Percentiles rank a stretch among this genome's conserved stretches.
Conservation (phyloP, 768 basidiomycete species). For the Trametes punicea region DNA sequence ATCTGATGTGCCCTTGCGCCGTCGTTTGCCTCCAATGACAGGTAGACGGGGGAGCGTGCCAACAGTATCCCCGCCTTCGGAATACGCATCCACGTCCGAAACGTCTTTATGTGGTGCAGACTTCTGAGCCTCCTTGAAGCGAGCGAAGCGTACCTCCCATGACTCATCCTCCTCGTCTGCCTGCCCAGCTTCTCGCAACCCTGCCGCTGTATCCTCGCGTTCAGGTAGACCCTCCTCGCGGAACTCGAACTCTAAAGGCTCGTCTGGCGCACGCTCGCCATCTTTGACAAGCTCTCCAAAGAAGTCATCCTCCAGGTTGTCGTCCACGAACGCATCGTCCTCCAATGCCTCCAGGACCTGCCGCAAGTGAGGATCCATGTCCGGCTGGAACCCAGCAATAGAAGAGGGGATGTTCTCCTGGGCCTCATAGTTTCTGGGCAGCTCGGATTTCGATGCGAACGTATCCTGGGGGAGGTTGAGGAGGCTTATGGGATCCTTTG, state of each 20-base stretch:
- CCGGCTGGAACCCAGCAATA: slow-evolving; percentile 86
- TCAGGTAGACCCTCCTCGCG: slow-evolving; percentile 45
- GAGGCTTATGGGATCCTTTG: slow-evolving; percentile 38
- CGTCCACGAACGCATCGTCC: slow-evolving; percentile 92
- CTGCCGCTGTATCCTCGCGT: slow-evolving; percentile 28
- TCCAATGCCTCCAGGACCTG: slow-evolving; percentile 93
- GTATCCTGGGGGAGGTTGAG: slow-evolving; percentile 65
- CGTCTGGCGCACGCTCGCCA: slow-evolving; percentile 63
- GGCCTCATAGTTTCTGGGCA: slow-evolving; percentile 71
- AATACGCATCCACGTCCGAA: slow-evolving; percentile 47
- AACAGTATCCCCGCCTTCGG: slow-evolving; percentile 81
- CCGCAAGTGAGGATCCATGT: slow-evolving; percentile 93
- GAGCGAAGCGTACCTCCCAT: slow-evolving; percentile 81
- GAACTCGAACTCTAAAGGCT: slow-evolving; percentile 67
- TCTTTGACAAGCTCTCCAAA: slow-evolving; percentile 68
- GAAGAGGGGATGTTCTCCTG: slow-evolving; percentile 79
- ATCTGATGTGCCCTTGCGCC: slow-evolving; percentile 71
- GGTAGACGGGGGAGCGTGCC: slow-evolving; percentile 69
- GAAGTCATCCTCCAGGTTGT: slow-evolving; percentile 69
- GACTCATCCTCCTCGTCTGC: slow-evolving; percentile 39
- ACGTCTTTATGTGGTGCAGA: slow-evolving; percentile 24
- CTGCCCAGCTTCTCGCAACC: slow-evolving; percentile 15
- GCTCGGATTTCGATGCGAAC: slow-evolving; percentile 68
- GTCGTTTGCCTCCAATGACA: slow-evolving; percentile 75
- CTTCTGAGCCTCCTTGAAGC: slow-evolving; percentile 62